These are phyloP conservation scores for Neobulgaria alba DNA, from an alignment of 2,329 filamentous ascomycete species.

Conservation along the genomic window DNA sequence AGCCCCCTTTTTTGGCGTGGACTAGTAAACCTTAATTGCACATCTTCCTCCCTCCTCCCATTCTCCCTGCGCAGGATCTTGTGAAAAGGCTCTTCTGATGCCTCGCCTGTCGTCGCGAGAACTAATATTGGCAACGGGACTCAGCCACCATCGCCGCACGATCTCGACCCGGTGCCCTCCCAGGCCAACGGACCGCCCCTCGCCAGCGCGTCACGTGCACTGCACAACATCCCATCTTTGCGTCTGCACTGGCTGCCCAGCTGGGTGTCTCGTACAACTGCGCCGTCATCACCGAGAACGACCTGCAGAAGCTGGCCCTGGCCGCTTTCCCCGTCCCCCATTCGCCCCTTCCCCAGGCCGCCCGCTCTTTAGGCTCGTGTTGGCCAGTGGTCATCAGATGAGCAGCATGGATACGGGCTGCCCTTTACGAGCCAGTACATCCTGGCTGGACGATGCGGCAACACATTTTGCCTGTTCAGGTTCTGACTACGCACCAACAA, in stretches of 20 bases:
- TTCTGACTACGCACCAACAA: background rate
- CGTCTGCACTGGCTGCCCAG: background rate
- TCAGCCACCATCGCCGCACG: too few relatives aligned
- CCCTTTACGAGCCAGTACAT: background rate
- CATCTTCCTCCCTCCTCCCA: too few relatives aligned
- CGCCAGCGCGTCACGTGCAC: background rate
- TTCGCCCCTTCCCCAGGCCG: background rate
- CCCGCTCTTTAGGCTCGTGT: background rate
- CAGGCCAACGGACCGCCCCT: too few relatives aligned
- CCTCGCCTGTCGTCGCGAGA: too few relatives aligned
- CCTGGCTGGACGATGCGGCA: background rate
- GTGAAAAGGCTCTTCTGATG: too few relatives aligned
- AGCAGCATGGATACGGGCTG: background rate
- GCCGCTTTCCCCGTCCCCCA: background rate
- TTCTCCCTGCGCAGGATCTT: too few relatives aligned
- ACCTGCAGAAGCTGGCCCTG: too few relatives aligned
- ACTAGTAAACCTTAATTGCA: too few relatives aligned
- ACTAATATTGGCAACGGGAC: too few relatives aligned
- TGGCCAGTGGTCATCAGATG: background rate
- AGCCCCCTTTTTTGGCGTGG: too few relatives aligned
- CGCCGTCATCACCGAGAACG: too few relatives aligned
- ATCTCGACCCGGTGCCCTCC: too few relatives aligned
- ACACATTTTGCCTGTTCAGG: background rate
- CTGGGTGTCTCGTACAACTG: background rate
- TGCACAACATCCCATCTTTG: background rate